Conservation (phyloP, 352 stramenopile genomes). For the Pythium oligandrum region DNA sequence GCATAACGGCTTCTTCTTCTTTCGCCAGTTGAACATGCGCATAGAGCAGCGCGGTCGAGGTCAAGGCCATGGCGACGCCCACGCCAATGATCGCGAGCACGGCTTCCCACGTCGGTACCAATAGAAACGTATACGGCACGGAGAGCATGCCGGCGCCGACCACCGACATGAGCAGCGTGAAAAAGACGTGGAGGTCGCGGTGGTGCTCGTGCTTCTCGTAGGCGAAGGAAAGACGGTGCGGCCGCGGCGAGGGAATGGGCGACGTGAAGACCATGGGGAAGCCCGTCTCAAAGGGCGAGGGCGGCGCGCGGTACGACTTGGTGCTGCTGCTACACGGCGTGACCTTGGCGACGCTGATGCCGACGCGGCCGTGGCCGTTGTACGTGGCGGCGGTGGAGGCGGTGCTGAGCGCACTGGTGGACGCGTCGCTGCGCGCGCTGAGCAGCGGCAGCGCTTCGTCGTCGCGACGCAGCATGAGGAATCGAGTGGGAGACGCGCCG, state of each 20-base stretch:
- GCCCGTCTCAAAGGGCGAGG: constrained; percentile 66
- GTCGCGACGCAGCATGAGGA: too few species aligned
- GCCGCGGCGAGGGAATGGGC: constrained; percentile 43
- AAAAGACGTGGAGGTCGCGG: constrained; percentile 60
- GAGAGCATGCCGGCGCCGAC: constrained; percentile 68
- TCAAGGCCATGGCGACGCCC: constrained; percentile 48
- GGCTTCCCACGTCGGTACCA: constrained; percentile 37
- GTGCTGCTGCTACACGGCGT: too few species aligned
- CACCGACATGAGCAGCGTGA: constrained; percentile 75
- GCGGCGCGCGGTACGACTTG: constrained; percentile 12
- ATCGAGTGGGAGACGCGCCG: too few species aligned
- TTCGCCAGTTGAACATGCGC: constrained; percentile 48
- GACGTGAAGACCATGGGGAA: constrained; percentile 65
- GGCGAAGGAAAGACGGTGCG: constrained; percentile 48
- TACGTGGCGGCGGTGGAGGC: too few species aligned
- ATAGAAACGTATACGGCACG: constrained; percentile 66
- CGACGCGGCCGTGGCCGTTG: too few species aligned
- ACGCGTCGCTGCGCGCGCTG: too few species aligned
- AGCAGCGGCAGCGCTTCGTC: too few species aligned
- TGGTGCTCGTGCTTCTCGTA: constrained; percentile 26
- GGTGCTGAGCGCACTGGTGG: too few species aligned
- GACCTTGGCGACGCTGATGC: too few species aligned
- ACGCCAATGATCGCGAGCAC: constrained; percentile 41
- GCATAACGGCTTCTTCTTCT: constrained; percentile 33
- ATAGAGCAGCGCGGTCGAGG: constrained; percentile 48